These are phyloP conservation scores for Neonectria coccinea DNA, from an alignment of 2,329 filamentous ascomycete species.

Conservation along the genomic window DNA sequence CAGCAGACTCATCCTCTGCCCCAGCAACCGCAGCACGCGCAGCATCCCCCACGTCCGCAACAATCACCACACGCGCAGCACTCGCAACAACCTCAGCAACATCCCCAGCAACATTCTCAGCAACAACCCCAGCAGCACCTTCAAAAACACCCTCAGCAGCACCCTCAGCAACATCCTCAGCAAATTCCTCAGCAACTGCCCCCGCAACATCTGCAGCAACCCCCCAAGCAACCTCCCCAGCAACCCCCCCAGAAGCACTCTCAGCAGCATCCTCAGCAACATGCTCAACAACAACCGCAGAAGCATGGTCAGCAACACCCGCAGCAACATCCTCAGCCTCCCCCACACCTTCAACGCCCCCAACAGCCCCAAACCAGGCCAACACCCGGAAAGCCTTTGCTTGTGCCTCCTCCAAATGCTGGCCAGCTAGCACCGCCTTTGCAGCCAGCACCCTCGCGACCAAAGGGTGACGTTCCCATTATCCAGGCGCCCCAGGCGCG, in stretches of 20 bases:
- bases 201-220: conserved; percentile 33
- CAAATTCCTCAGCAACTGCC: conserved; percentile 25
- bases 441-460: conserved; percentile 50
- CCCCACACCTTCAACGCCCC: conserved; percentile 34
- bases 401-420: conserved; percentile 51
- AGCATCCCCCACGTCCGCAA: conserved; percentile 36
- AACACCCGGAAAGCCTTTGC: conserved; percentile 45
- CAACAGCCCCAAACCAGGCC: conserved; percentile 43
- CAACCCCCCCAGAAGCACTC: conserved; percentile 34
- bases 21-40: conserved; percentile 22
- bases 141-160: conserved; percentile 39
- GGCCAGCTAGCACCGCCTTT: conserved; percentile 52
- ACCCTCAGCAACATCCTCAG: conserved; percentile 33
- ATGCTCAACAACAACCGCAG: conserved; percentile 28
- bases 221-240: conserved; percentile 34
- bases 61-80: conserved; percentile 35
- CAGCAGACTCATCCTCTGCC: conserved; percentile 41
- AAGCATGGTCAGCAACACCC: conserved; percentile 31
- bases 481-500: conserved; percentile 45
- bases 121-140: conserved; percentile 32
- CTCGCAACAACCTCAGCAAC: conserved; percentile 32
- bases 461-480: conserved; percentile 34
- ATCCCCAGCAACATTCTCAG: conserved; percentile 35
- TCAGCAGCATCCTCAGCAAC: conserved; percentile 33
- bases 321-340: conserved; percentile 37